Base-by-base conservation (phyloP, 441 rosid species). In the Corymbia calophylla region DNA sequence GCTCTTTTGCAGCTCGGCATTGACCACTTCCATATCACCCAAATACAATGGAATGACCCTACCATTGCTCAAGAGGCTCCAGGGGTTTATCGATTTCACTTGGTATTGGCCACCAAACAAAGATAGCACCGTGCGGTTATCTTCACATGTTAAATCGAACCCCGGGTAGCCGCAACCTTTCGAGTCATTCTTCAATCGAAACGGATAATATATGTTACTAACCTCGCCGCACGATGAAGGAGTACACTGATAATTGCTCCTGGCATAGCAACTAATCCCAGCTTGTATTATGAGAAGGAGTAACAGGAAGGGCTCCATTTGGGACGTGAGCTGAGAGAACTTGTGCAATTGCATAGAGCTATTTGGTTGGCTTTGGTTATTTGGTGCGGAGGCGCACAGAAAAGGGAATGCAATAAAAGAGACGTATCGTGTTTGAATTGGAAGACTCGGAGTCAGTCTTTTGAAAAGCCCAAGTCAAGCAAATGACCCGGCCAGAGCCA, bases 41-140 rank as follows among this genome's bases (percentile, higher is more conserved):
- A 0, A 0, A 14, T 7, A 1, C 70, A 39, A 4, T 39, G 6
- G 5, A 39, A 39, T 39, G 44, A 5, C 5, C 44, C 5, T 35
- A 35, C n/a, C n/a, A n/a, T 35, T 35, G 39, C 39, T 35, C 39
- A 35, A 2, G 7, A 5, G 3, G 7, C 19, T 54, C 21, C 7
- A 17, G 7, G 9, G 17, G 4, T 0, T 1, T 2, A 64, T 64
- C 6, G 11, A 64, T 64, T 64, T 64, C 21, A 62, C 73, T 1
- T 64, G 0, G 15, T 64, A 64, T 15, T 3, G 39, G 0, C 39
- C 21, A 4, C 1, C 11, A 2, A 1, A 8, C 21, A 64, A 64
- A 64, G 21, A 64, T 0, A 64, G 39, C 0, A 64, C 32, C 0
- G 3, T 64, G 10, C 39, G 0, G 6, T 64, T 15, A 64, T 66